phyloP scores from a whole-genome alignment of 2,329 filamentous ascomycete genomes.

The Calycina marina region DNA sequence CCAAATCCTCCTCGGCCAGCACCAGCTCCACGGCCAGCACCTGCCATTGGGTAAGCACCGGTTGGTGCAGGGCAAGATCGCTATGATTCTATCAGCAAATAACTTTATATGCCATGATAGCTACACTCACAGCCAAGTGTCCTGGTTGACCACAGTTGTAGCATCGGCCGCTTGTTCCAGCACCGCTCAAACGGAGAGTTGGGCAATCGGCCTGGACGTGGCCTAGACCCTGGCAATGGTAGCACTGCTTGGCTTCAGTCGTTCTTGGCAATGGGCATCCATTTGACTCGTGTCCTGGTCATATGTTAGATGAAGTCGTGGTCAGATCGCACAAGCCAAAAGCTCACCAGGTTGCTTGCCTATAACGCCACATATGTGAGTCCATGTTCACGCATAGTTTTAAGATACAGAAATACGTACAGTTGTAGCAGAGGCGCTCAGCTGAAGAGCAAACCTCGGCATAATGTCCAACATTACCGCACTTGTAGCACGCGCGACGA shows the following conservation, averaged over 20 bases:
- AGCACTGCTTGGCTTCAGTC: slow-evolving; percentile 98
- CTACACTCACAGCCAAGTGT: slow-evolving; percentile 64
- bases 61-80: slow-evolving; percentile 73
- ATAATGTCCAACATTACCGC: slow-evolving; percentile 69
- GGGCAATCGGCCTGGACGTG: slow-evolving; percentile 99
- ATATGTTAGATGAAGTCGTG: slow-evolving; percentile 8
- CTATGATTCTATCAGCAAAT: slow-evolving; percentile 26
- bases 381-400: too few relatives aligned
- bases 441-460: slow-evolving; percentile 92
- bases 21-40: slow-evolving; percentile 50
- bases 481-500: slow-evolving; percentile 60
- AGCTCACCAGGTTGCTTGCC: slow-evolving; percentile 65
- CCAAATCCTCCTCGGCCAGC: slow-evolving; percentile 58
- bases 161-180: slow-evolving; percentile 72
- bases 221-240: slow-evolving; percentile 96
- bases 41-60: slow-evolving; percentile 28
- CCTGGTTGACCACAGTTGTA: slow-evolving; percentile 92
- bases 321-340: slow-evolving; percentile 5
- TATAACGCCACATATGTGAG: too few relatives aligned
- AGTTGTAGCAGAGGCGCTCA: slow-evolving; percentile 99
- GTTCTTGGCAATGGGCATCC: slow-evolving; percentile 92
- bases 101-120: slow-evolving; percentile 2
- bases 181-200: slow-evolving; percentile 79
- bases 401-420: slow-evolving; percentile 40
- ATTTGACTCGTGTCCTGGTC: slow-evolving; percentile 82